Evolutionary conservation across 306 rosid genomes (phyloP), one percentile per base, ranked within the genome.

Genomic region (Rosa multiflora): DNA sequence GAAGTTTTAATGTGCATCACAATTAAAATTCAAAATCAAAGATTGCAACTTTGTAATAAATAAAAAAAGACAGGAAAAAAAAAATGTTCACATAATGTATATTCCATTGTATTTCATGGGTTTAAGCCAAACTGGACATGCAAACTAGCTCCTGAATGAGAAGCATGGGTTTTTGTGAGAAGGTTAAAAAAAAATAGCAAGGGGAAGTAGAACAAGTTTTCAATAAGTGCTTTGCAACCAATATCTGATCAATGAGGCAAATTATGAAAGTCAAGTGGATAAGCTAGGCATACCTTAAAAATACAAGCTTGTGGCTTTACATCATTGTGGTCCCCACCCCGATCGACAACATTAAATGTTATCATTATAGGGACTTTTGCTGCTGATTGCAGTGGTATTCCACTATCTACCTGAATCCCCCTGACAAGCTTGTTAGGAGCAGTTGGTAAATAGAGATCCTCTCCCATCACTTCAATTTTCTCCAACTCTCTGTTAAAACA

Each of bases 311-410:
- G 99, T 47, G 99, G 98, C 87, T 87, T 92, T 84, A 88, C 53
- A 79, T 86, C 89, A 84, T 81, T 90, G 56, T 43, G 81, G 87
- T 92, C 91, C 43, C 98, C 99, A 46, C 84, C 86, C 82, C 97
- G 92, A 78, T 95, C 97, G 70, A 82, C 82, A 40, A 93, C 98
- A 61, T 95, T 85, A 82, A 95, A 95, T 78, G 98, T 90, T 79
- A 95, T 88, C 99, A 95, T 90, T 67, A 95, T 95, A 70, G 99
- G 99, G 78, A 95, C 99, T 84, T 95, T 95, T 69, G 99, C 98
- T 11, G 99, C 99, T 62, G 99, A 95, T 79, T 95, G 98, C 73
- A 95, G 87, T 81, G 99, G 98, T 80, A 95, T 91, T 62, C 98
- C 99, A 88, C 99, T 95, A 68, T 95, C 98, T 39, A 90, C 93